Conservation (phyloP, 1,284 basidiomycete genomes). For the Pseudozyma thailandica region DNA sequence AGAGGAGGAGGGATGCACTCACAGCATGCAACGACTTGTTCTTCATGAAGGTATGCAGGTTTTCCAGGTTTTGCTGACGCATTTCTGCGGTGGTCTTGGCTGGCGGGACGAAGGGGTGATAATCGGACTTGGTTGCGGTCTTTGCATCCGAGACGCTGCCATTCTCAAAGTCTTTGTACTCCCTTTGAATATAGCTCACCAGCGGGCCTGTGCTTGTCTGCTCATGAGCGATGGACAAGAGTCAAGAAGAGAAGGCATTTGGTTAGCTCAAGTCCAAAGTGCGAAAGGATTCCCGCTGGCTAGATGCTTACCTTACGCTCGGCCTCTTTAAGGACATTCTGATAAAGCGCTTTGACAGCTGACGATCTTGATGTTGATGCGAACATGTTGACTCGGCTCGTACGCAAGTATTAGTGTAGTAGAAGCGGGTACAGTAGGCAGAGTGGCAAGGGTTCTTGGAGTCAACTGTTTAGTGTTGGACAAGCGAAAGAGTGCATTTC, state of each 20-base stretch:
- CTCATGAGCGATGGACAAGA: no score
- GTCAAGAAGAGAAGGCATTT: not conserved
- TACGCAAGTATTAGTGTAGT: no score
- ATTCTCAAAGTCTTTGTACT: conserved; percentile 17
- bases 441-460: not conserved
- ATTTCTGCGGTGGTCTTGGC: conserved; percentile 27
- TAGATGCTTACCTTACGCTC: conserved; percentile 24
- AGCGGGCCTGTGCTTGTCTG: conserved; percentile 39
- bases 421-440: no score
- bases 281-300: no score
- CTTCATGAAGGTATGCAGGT: conserved; percentile 78
- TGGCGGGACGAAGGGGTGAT: conserved; percentile 36
- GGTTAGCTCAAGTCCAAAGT: not conserved
- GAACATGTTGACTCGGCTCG: conserved; percentile 24
- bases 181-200: conserved; percentile 30
- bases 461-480: no score
- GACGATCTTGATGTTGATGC: conserved; percentile 27
- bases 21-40: conserved; percentile 76
- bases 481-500: conserved; percentile 22
- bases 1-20: conserved; percentile 50
- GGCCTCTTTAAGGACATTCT: conserved; percentile 31
- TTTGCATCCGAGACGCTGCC: not conserved
- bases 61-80: conserved; percentile 70
- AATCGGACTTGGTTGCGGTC: not conserved
- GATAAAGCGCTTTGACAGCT: conserved; percentile 30